Evolutionary conservation across 495 filamentous ascomycete genomes (phyloP), one percentile per base, ranked within the genome.

Genomic region (Filosporella fistucella): DNA sequence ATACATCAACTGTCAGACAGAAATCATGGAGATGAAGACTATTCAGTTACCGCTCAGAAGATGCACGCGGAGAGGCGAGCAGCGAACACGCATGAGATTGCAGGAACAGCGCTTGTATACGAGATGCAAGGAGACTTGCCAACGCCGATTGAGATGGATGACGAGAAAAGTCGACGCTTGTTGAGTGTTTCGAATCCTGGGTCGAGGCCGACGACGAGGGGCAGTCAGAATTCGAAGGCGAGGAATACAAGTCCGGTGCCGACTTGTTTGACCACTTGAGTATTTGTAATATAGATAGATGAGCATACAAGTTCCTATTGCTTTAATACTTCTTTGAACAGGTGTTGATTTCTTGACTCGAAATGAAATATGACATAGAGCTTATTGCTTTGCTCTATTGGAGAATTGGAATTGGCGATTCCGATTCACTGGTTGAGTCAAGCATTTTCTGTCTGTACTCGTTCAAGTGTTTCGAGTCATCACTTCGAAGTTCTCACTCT

Each of bases 91-190:
- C 26, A 21, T 7, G 30, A 54, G 25, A 48, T 54, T 30, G 44
- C 33, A 13, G 51, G 44, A 14, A 42, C 21, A 13, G 9, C 14
- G 5, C 23, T 48, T 3, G 18, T 28, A 26, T 54, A 42, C 24
- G 51, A 54, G 17, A 32, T 54, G 35, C 37, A 26, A 12, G 51
- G 51, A 9, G 40, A 37, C 28, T 17, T 42, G 22, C 51, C 51
- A 11, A 32, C 26, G 24, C 51, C 44, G 4, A 26, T 44, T 3
- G 51, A 54, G 25, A 35, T 54, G 51, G 51, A 48, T 37, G 51
- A 48, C 18, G 45, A 43, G 26, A 11, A 29, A 24, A 54, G 51
- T 38, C 17, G 51, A 10, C 16, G 11, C 14, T 38, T 43, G 29
- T 37, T 50, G 39, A 49, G 36, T 17, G 26, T 29, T 5, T 33